Conservation (phyloP, 345 rosid genomes). For the Eucalyptus pauciflora region DNA sequence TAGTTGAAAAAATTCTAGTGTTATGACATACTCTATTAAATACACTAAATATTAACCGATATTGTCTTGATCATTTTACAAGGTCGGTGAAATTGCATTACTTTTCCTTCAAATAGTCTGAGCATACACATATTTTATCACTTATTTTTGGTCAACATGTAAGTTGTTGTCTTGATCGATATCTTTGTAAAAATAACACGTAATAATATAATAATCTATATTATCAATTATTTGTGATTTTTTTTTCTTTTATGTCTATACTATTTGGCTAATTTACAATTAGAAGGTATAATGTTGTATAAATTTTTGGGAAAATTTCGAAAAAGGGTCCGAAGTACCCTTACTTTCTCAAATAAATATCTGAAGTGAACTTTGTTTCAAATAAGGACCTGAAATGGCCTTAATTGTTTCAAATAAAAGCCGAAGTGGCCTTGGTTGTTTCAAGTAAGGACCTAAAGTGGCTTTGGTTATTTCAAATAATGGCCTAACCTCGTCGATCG, state of each 20-base stretch:
- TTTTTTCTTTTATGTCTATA: not conserved
- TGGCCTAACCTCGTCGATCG: rapidly evolving
- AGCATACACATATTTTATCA: too few relatives aligned
- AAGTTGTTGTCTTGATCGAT: not conserved
- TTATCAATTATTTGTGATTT: not conserved
- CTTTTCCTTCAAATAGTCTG: not conserved
- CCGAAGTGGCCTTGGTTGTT: too few relatives aligned
- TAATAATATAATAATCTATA: not conserved
- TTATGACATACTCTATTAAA: too few relatives aligned
- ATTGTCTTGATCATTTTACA: not conserved
- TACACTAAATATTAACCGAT: too few relatives aligned
- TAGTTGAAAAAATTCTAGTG: too few relatives aligned
- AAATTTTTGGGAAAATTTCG: not conserved
- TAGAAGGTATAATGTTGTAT: not conserved
- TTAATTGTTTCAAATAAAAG: too few relatives aligned
- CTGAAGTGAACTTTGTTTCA: rapidly evolving
- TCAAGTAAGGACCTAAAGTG: too few relatives aligned
- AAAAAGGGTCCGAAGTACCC: rapidly evolving
- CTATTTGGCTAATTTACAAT: not conserved
- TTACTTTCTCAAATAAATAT: too few relatives aligned
- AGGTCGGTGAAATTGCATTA: not conserved
- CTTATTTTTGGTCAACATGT: not conserved
- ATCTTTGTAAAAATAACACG: not conserved
- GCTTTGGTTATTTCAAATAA: too few relatives aligned
- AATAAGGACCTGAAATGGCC: too few relatives aligned